Conservation (phyloP, 148 eudicot genomes). For the Rhododendron simsii region DNA sequence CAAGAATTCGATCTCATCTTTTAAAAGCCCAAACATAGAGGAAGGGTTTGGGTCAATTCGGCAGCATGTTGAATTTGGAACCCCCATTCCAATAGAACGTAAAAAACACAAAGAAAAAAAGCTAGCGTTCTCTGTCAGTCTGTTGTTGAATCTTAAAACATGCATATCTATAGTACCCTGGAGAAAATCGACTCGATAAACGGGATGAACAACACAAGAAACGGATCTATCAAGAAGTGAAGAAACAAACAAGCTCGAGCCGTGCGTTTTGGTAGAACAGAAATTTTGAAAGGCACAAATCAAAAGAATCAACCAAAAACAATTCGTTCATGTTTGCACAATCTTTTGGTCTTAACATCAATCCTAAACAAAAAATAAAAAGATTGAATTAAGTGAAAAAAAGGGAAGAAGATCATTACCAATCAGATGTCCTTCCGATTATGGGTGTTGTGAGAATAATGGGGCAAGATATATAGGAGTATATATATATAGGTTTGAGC, state of each 20-base stretch:
- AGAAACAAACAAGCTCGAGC: background rate
- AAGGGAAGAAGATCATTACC: background rate
- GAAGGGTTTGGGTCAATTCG: background rate
- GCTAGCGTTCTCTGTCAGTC: too few relatives aligned
- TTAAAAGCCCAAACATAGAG: too few relatives aligned
- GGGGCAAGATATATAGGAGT: too few relatives aligned
- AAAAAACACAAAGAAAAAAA: too few relatives aligned
- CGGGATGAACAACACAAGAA: background rate
- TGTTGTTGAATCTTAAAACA: background rate
- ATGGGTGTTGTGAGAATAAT: background rate
- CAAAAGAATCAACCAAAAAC: background rate
- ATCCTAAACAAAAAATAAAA: too few relatives aligned
- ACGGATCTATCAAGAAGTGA: background rate
- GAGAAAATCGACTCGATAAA: background rate
- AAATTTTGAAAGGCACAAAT: background rate
- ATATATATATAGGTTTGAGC: background rate
- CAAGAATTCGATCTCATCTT: too few relatives aligned
- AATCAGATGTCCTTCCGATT: background rate
- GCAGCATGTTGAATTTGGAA: too few relatives aligned
- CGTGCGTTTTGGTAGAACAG: background rate
- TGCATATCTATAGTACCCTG: background rate
- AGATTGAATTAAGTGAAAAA: background rate
- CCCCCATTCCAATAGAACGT: too few relatives aligned
- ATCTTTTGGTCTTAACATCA: too few relatives aligned
- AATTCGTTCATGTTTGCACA: too few relatives aligned